These are phyloP conservation scores for Coriolopsis trogii DNA, from an alignment of 1,284 basidiomycete species.

Conservation along the genomic window DNA sequence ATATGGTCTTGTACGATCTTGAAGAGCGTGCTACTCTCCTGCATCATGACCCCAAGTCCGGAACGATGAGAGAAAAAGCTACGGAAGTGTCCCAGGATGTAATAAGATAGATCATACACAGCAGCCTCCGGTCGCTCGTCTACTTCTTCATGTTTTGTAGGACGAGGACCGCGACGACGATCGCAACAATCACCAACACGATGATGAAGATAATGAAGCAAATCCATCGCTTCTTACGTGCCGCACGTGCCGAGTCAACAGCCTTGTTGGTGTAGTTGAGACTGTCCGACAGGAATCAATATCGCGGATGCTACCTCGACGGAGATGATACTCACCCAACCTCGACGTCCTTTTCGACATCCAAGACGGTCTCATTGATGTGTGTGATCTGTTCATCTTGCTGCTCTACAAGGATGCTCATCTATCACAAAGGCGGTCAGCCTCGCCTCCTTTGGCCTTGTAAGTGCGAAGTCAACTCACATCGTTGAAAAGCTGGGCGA, in stretches of 20 bases:
- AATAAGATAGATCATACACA: constrained; percentile 14
- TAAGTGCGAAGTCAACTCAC: constrained; percentile 42
- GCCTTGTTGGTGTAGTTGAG: constrained; percentile 85
- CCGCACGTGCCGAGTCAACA: constrained; percentile 83
- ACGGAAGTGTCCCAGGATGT: constrained; percentile 23
- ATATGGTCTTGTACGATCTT: too few species aligned
- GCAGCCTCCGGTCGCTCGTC: constrained; percentile 1
- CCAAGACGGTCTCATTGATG: constrained; percentile 76
- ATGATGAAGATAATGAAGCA: constrained; percentile 71
- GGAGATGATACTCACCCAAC: constrained; percentile 61
- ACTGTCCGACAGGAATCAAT: constrained; percentile 41
- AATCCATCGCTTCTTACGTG: constrained; percentile 93
- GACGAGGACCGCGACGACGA: constrained; percentile 62
- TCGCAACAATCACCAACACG: constrained; percentile 64
- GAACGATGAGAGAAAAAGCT: constrained; percentile 7
- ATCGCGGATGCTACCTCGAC: neutral
- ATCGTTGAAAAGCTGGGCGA: constrained; percentile 96
- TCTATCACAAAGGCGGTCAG: constrained; percentile 45
- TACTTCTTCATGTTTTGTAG: constrained; percentile 38
- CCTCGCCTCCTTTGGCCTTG: neutral
- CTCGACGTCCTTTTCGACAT: constrained; percentile 82
- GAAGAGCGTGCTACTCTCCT: constrained; percentile 7
- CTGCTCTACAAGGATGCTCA: constrained; percentile 90
- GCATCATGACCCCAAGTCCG: constrained; percentile 14
- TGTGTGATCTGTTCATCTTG: constrained; percentile 86